Conservation (phyloP, 2,329 filamentous ascomycete species). For the Aspergillus puulaauensis region DNA sequence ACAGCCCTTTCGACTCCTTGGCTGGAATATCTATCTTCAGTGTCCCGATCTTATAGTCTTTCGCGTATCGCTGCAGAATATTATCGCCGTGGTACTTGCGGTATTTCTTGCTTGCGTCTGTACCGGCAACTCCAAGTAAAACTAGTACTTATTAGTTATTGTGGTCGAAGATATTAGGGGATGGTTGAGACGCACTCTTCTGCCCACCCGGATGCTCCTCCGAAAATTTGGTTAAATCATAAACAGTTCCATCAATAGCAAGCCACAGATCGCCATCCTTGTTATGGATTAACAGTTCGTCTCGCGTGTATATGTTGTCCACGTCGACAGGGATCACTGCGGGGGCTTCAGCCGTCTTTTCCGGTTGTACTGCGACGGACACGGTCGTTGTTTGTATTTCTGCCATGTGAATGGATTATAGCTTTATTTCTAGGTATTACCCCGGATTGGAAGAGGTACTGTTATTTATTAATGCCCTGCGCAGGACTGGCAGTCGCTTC, state of each 20-base stretch:
- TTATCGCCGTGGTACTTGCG: constrained; percentile 16
- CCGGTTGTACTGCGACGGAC: background rate
- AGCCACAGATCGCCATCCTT: constrained; percentile 22
- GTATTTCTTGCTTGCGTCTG: constrained; percentile 19
- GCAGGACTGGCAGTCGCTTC: no score
- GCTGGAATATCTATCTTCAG: background rate
- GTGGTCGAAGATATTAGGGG: no score
- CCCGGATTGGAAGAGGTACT: no score
- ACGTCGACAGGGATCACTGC: background rate
- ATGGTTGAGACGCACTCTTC: constrained; percentile 13
- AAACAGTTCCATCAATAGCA: constrained; percentile 24
- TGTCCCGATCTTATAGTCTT: constrained; percentile 1
- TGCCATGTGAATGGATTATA: no score
- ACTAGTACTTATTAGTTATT: background rate
- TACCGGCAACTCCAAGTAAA: constrained; percentile 10
- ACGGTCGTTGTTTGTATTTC: no score
- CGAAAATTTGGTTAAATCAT: constrained; percentile 24
- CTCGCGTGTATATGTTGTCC: background rate
- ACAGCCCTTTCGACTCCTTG: background rate
- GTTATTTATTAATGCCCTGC: no score
- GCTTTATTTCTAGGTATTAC: no score
- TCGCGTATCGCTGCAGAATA: constrained; percentile 8
- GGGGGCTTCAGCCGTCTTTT: background rate
- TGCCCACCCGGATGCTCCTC: constrained; percentile 25
- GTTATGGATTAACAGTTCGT: constrained; percentile 15